Percentiles rank a stretch among this genome's conserved stretches.
Evolutionary conservation across 305 asterid genomes (phyloP).

Genomic region (Vinca major): DNA sequence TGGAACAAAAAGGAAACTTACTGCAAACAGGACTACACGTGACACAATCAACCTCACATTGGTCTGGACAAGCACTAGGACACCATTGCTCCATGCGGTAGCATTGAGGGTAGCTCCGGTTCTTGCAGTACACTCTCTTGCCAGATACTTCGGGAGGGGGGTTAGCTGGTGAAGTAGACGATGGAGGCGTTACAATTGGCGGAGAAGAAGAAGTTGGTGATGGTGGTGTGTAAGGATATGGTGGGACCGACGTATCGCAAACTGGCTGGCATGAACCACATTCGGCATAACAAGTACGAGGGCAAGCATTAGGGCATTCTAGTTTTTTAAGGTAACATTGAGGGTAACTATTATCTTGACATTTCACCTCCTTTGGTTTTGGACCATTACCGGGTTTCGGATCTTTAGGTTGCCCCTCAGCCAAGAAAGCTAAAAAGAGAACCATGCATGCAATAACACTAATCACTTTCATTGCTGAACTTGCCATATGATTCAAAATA

Average conservation of each 20-base stretch:
- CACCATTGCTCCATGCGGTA: conserved; percentile 41
- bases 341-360: conserved; percentile 32
- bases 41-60: conserved; percentile 60
- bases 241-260: conserved; percentile 21
- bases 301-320: conserved; percentile 40
- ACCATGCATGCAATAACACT: conserved; percentile 21
- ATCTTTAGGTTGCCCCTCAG: conserved; percentile 20
- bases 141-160: conserved; percentile 39
- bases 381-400: conserved; percentile 18
- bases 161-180: conserved; percentile 14
- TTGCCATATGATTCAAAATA: conserved; percentile 22
- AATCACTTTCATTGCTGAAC: conserved; percentile 12
- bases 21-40: conserved; percentile 75
- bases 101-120: conserved; percentile 36
- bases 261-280: conserved; percentile 32
- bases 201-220: conserved; percentile 11
- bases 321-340: conserved; percentile 25
- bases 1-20: conserved; percentile 22
- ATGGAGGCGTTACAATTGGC: neutral
- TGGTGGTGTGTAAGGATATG: neutral
- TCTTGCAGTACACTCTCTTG: conserved; percentile 46
- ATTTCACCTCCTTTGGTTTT: conserved; percentile 33
- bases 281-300: conserved; percentile 30
- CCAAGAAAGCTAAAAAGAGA: conserved; percentile 24
- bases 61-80: conserved; percentile 49